Base-by-base conservation (phyloP, 371 early-diverging fungal genomes). In the Choanephora cucurbitarum region DNA sequence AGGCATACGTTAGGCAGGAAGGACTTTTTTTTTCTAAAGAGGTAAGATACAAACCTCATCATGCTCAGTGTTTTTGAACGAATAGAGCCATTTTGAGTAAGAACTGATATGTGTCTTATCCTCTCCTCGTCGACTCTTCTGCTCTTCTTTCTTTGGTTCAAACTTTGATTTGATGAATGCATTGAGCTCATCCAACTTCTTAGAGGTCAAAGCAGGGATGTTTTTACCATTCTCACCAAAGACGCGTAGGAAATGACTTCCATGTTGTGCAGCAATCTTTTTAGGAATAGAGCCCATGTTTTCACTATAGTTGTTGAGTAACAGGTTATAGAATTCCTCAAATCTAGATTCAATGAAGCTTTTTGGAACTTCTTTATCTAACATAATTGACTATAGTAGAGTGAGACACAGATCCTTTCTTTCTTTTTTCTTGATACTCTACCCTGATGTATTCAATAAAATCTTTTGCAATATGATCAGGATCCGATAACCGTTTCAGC, bases 81-180 rank as follows among this genome's bases (percentile, higher is more conserved):
- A 53, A 8, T 71, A 60, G 34, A 89, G 76, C 90, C 91, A 92
- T 19, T 83, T 79, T 0, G 91, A 90, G 49, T 87, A 91, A 1
- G 79, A 70, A 34, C 79, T 81, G 5, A 90, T 49, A 14, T 40
- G 18, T n/a, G 13, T 50, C 37, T 39, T 19, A 23, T 40, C 50
- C 7, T 40, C 40, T n/a, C 48, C 28, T 32, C 24, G 5, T 44
- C 28, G 9, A 37, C 17, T 22, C 3, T 9, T 47, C 5, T 47
- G n/a, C 1, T 28, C 22, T n/a, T 23, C 31, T 5, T 5, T 32
- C 28, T 15, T 32, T 8, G 3, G 7, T 8, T 32, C 32, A 13
- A 32, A 9, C 1, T 47, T 13, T 11, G 32, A 15, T 14, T 17
- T 28, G 17, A 13, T 28, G 17, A 6, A 39, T 11, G 3, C 17